These are phyloP conservation scores for Paramecium primaurelia DNA, from an alignment of 73 alveolate species.

Conservation along the genomic window DNA sequence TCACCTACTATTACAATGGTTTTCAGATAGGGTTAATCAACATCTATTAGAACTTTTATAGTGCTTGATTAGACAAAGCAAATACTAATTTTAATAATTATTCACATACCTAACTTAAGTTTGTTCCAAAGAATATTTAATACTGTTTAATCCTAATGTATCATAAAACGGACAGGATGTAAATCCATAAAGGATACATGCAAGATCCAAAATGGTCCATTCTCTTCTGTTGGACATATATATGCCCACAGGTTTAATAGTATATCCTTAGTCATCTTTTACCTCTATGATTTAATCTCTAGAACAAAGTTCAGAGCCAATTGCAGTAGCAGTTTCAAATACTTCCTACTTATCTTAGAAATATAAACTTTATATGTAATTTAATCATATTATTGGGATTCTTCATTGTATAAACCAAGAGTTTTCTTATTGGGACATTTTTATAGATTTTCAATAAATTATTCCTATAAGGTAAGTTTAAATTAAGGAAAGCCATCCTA, in stretches of 20 bases:
- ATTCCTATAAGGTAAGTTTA: neutral
- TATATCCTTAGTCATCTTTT: neutral
- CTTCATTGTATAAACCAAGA: neutral
- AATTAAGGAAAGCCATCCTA: neutral
- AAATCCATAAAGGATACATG: constrained; percentile 68
- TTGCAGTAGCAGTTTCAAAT: neutral
- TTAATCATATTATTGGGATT: neutral
- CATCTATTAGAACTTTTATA: neutral
- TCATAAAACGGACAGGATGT: constrained; percentile 80
- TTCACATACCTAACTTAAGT: neutral
- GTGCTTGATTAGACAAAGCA: neutral
- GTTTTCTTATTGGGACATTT: neutral
- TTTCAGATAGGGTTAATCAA: neutral
- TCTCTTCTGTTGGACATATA: constrained; percentile 85
- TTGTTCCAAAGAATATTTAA: neutral
- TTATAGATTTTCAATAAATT: neutral
- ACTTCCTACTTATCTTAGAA: neutral
- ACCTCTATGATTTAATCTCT: neutral
- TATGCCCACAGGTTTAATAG: constrained; percentile 66
- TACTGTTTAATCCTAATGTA: constrained; percentile 46
- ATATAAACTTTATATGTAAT: neutral
- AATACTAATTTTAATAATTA: neutral
- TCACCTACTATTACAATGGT: neutral
- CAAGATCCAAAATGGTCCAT: constrained; percentile 77
- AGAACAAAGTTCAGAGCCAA: neutral